A percentile compares a stretch with the other conserved stretches of the same genome.
Evolutionary conservation across 2,329 filamentous ascomycete genomes (phyloP).

Genomic region (Ophiocordyceps camponoti-leonardi): DNA sequence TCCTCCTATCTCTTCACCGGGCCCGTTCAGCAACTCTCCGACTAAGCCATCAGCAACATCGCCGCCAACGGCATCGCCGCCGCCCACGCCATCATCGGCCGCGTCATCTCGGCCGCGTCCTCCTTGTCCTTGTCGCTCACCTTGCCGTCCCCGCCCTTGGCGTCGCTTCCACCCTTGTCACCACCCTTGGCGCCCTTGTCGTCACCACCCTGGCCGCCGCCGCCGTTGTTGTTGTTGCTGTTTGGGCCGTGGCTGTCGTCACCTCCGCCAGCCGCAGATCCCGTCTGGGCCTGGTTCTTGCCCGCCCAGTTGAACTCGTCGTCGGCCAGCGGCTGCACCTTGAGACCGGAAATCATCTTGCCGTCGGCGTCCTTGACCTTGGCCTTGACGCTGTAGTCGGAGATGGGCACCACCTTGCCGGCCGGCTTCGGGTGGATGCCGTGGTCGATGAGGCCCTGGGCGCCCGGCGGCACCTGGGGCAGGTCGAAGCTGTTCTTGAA

Average conservation of each 20-base stretch:
- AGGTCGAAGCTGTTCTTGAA: conserved; percentile 72
- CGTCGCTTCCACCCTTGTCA: no score
- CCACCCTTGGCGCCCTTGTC: no score
- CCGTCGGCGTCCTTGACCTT: conserved; percentile 23
- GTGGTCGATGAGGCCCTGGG: conserved; percentile 55
- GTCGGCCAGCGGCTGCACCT: conserved; percentile 26
- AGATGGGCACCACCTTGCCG: conserved; percentile 53
- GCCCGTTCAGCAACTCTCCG: no score
- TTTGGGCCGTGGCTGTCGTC: conserved; percentile 4
- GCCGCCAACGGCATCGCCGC: conserved; percentile 15
- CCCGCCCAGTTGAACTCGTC: conserved; percentile 28
- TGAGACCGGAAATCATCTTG: conserved; percentile 24
- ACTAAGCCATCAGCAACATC: conserved; percentile 4
- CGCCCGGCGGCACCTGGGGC: conserved; percentile 49
- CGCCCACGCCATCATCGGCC: conserved; percentile 14
- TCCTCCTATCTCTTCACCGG: background rate
- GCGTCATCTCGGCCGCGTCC: conserved; percentile 11
- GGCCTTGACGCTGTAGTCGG: conserved; percentile 39
- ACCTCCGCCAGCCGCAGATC: no score
- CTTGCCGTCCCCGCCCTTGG: conserved; percentile 10
- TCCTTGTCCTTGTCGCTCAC: conserved; percentile 7
- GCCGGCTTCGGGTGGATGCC: conserved; percentile 49
- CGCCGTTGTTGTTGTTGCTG: conserved; percentile 1
- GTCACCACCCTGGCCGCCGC: no score
- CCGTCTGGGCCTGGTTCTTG: conserved; percentile 21